These are phyloP conservation scores for Thuja plicata DNA, from an alignment of 83 land plant species.

Conservation along the genomic window DNA sequence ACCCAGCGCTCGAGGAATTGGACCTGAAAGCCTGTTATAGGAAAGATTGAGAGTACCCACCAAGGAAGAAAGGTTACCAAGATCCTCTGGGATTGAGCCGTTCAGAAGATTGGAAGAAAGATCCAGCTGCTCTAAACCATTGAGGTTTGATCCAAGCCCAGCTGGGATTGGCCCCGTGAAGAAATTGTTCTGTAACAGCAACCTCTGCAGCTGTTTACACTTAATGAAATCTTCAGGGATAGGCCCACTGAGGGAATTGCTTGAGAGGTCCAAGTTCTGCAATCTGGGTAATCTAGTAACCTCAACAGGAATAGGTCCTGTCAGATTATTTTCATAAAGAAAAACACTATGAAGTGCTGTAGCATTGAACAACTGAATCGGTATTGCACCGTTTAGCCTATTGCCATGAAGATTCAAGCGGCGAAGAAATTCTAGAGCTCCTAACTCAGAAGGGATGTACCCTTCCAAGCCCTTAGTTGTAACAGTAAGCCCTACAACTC, in stretches of 20 bases:
- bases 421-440: constrained; percentile 52
- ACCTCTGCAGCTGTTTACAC: constrained; percentile 59
- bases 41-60: constrained; percentile 70
- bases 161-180: constrained; percentile 58
- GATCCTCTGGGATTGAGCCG: constrained; percentile 55
- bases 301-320: constrained; percentile 56
- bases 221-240: constrained; percentile 32
- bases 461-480: constrained; percentile 54
- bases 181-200: constrained; percentile 42
- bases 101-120: constrained; percentile 50
- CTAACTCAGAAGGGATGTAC: constrained; percentile 71
- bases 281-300: constrained; percentile 47
- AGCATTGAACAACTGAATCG: constrained; percentile 63
- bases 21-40: constrained; percentile 56
- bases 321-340: constrained; percentile 60
- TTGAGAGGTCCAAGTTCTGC: constrained; percentile 69
- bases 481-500: constrained; percentile 61
- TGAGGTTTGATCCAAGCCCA: constrained; percentile 54
- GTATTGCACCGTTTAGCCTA: constrained; percentile 53
- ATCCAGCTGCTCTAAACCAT: constrained; percentile 56
- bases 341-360: constrained; percentile 58
- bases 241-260: constrained; percentile 50
- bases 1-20: constrained; percentile 58
- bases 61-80: constrained; percentile 59
- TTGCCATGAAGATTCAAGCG: constrained; percentile 72